Percentiles rank a stretch among this genome's conserved stretches.
Evolutionary conservation across 345 rosid species (phyloP).

Genomic region (Litchi chinensis): DNA sequence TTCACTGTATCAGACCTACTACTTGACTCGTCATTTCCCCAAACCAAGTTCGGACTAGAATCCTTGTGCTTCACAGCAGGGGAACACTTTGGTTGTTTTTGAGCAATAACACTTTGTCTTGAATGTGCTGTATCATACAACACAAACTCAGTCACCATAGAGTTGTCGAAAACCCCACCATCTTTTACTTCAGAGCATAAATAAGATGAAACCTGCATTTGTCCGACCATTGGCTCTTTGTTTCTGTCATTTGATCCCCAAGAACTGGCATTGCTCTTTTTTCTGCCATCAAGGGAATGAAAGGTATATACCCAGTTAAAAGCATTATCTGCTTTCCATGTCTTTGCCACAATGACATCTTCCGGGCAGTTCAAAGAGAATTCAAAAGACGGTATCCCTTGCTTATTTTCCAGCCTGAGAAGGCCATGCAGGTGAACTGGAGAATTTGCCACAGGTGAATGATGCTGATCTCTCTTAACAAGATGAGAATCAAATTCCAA

Average conservation of each 20-base stretch:
- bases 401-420: slow-evolving; percentile 63
- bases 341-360: slow-evolving; percentile 72
- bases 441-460: slow-evolving; percentile 48
- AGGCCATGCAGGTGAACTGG: slow-evolving; percentile 79
- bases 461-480: slow-evolving; percentile 29
- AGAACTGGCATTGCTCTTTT: slow-evolving; percentile 46
- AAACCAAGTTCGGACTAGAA: slow-evolving; percentile 37
- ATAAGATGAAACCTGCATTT: slow-evolving; percentile 84
- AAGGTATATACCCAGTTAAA: slow-evolving; percentile 74
- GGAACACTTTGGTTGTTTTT: slow-evolving; percentile 24
- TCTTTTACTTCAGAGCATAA: slow-evolving; percentile 56
- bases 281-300: slow-evolving; percentile 55
- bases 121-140: slow-evolving; percentile 66
- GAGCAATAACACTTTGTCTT: slow-evolving; percentile 36
- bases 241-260: slow-evolving; percentile 39
- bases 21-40: slow-evolving; percentile 33
- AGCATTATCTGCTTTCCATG: slow-evolving; percentile 63
- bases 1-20: slow-evolving; percentile 37
- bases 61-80: slow-evolving; percentile 33
- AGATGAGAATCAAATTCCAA: slow-evolving; percentile 29
- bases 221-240: slow-evolving; percentile 66
- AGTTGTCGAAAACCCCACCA: slow-evolving; percentile 45
- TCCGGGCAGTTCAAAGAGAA: slow-evolving; percentile 63
- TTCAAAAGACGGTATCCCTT: slow-evolving; percentile 67
- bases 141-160: slow-evolving; percentile 78